Percentiles rank a stretch among this genome's conserved stretches.
Conservation (phyloP, 2,329 filamentous ascomycete species). For the Hypoxylon sp. region DNA sequence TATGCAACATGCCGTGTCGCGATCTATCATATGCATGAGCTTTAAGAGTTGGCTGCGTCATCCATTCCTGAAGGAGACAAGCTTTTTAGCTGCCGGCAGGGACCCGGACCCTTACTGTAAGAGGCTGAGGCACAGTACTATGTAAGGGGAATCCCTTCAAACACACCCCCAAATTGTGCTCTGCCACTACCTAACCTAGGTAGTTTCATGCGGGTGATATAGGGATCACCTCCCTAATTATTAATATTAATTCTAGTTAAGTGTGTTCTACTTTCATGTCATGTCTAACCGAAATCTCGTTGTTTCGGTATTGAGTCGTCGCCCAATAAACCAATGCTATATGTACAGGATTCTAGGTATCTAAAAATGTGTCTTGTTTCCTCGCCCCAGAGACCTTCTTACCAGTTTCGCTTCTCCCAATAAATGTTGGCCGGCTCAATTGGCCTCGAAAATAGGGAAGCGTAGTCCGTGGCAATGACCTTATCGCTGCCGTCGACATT, state of each 20-base stretch:
- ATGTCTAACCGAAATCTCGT: conserved; percentile 19
- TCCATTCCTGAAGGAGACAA: conserved; percentile 22
- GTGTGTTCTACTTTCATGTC: conserved; percentile 32
- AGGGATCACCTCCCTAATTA: conserved; percentile 13
- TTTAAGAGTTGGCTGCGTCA: conserved; percentile 29
- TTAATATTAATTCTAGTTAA: conserved; percentile 39
- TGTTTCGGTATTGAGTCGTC: conserved; percentile 29
- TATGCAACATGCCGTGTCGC: background rate
- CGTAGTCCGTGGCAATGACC: conserved; percentile 76
- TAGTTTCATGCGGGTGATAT: conserved; percentile 1
- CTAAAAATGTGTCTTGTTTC: conserved; percentile 17
- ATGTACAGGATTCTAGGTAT: conserved; percentile 37
- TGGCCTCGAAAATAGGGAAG: conserved; percentile 79
- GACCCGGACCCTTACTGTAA: conserved; percentile 7
- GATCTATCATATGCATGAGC: conserved; percentile 8
- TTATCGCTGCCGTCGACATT: conserved; percentile 78
- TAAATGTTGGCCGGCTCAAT: conserved; percentile 76
- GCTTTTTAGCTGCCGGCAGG: conserved; percentile 29
- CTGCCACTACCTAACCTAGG: conserved; percentile 1
- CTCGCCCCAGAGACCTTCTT: conserved; percentile 9
- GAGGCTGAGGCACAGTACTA: conserved; percentile 16
- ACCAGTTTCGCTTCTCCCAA: conserved; percentile 75
- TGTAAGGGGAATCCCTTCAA: conserved; percentile 11
- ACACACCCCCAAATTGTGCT: background rate
- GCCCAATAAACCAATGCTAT: conserved; percentile 29